Evolutionary conservation across 2,329 filamentous ascomycete genomes (phyloP), one percentile per base, ranked within the genome.

Genomic region (Calonectria multiphialidica): DNA sequence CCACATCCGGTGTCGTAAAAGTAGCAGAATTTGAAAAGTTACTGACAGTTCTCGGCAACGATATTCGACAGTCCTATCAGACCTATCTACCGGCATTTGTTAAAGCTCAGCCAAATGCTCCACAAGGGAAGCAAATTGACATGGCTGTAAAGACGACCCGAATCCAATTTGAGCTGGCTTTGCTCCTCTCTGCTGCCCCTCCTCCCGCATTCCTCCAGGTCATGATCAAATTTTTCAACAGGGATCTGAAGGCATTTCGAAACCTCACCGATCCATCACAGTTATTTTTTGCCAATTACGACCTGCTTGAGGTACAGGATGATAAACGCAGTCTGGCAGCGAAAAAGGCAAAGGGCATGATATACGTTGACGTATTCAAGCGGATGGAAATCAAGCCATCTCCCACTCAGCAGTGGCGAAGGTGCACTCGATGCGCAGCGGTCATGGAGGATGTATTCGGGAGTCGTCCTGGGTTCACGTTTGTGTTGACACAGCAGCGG

Each of bases 231-330:
- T 88, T 93, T 71, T 91, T 96, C 71, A 87, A 87, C 37, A 85
- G 86, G 33, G 89, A 91, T 55, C 83, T 95, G 33, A 86, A 86
- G 0, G 86, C 87, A 23, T 88, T 96, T 66, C 87, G 89, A 47
- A 85, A 86, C 6, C 87, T 89, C 67, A 88, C 92, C 13, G 91
- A 97, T 75, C 88, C 91, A 33, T 89, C 92, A 12, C 88, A 88
- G 72, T 87, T 98, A 61, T 94, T 94, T 83, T 93, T 95, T 82
- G 90, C 90, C 61, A 91, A 97, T 80, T 94, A 92, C 68, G 87
- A 87, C 61, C 89, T 94, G 80, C 86, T 97, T 13, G 93, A 93
- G 6, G 86, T 95, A 16, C 88, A 89, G 12, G 88, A 92, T 66
- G 90, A 92, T 71, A 83, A 83, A 16, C 84, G 85, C 21, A 89